A percentile compares a stretch with the other conserved stretches of the same genome.
These are phyloP conservation scores for Geosmithia morbida DNA, from an alignment of 2,329 filamentous ascomycete genomes.

Conservation along the genomic window DNA sequence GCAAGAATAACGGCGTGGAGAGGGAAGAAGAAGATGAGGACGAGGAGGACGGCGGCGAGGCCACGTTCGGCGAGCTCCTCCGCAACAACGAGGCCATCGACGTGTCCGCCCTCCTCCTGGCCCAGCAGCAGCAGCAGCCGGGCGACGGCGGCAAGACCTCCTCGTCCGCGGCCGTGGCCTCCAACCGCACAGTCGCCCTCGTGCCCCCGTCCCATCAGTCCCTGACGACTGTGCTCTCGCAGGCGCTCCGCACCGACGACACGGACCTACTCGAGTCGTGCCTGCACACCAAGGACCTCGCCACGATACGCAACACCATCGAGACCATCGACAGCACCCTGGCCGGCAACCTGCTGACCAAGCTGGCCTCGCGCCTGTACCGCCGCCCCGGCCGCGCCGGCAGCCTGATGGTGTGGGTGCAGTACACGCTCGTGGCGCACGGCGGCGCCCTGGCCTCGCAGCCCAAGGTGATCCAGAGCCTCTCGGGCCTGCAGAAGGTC, in stretches of 20 bases:
- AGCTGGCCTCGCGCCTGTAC: conserved; percentile 76
- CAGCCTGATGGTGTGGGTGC: conserved; percentile 85
- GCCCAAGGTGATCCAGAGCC: conserved; percentile 64
- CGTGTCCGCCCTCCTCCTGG: conserved; percentile 43
- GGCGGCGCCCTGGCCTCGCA: conserved; percentile 82
- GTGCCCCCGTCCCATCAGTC: conserved; percentile 60
- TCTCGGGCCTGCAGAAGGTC: conserved; percentile 71
- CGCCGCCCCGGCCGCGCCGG: conserved; percentile 78
- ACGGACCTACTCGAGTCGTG: conserved; percentile 81
- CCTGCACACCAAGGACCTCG: conserved; percentile 63
- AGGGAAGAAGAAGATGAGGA: conserved; percentile 13
- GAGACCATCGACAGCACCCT: conserved; percentile 78
- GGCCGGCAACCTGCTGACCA: conserved; percentile 64
- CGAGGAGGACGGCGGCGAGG: conserved; percentile 29
- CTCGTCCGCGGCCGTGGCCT: conserved; percentile 2
- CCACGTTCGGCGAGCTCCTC: conserved; percentile 68
- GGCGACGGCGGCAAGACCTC: conserved; percentile 8
- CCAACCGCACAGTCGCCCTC: conserved; percentile 32
- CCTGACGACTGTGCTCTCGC: conserved; percentile 80
- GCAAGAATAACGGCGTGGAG: conserved; percentile 5
- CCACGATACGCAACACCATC: conserved; percentile 75
- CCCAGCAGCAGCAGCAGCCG: conserved; percentile 18
- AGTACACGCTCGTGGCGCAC: conserved; percentile 86
- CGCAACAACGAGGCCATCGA: conserved; percentile 63
- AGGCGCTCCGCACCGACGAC: conserved; percentile 88